Evolutionary conservation across 352 stramenopile genomes (phyloP).

Genomic region (Globisporangium rhizosaccharum): DNA sequence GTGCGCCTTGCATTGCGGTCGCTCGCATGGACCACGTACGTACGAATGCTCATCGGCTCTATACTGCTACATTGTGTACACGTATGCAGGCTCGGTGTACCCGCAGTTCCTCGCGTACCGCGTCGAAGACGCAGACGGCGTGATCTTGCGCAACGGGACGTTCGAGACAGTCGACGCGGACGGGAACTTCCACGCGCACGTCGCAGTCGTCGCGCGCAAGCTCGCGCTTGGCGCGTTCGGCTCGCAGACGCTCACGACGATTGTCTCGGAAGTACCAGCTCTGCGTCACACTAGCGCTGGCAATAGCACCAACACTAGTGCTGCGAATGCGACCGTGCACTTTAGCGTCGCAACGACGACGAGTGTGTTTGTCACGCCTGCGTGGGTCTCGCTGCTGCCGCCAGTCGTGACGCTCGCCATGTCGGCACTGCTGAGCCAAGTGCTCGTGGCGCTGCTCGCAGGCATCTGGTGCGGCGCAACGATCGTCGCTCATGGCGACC

Average conservation of each 20-base stretch:
- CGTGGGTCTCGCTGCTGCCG: conserved; percentile 69
- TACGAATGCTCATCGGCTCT: not conserved
- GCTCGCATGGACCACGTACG: not conserved
- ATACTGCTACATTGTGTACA: not conserved
- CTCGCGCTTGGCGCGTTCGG: conserved; percentile 40
- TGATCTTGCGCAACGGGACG: conserved; percentile 50
- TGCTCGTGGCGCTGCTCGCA: conserved; percentile 73
- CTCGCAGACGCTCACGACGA: conserved; percentile 51
- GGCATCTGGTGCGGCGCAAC: conserved; percentile 86
- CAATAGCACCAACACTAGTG: conserved; percentile 1
- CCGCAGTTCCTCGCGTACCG: conserved; percentile 47
- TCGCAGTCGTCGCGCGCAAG: conserved; percentile 32
- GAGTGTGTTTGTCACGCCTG: conserved; percentile 54
- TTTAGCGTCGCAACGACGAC: conserved; percentile 34
- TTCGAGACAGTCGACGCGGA: conserved; percentile 58
- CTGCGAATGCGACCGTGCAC: conserved; percentile 23
- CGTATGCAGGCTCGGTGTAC: conserved; percentile 60
- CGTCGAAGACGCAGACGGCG: conserved; percentile 44
- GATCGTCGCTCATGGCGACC: conserved; percentile 76
- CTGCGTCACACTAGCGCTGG: not conserved
- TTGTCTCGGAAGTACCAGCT: conserved; percentile 14
- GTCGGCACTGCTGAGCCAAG: conserved; percentile 67
- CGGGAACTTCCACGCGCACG: conserved; percentile 55
- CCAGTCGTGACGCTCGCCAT: conserved; percentile 73
- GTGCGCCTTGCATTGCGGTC: not conserved